Base-by-base conservation (phyloP, 768 basidiomycete genomes). In the Daedaleopsis nitida region DNA sequence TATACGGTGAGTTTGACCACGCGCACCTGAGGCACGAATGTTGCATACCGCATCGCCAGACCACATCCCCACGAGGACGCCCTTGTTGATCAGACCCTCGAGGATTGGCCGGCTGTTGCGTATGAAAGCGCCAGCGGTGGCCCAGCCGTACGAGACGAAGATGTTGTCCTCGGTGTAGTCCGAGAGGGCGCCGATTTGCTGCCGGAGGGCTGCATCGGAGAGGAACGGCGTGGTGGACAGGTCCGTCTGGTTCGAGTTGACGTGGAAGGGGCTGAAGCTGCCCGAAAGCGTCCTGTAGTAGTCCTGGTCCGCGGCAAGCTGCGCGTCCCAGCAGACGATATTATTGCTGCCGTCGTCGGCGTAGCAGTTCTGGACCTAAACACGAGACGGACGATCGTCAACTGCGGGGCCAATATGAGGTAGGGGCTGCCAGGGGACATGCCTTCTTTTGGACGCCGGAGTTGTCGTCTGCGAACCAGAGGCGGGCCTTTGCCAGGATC, bases 121-220 rank as follows among this genome's bases (percentile, higher is more conserved):
- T 82, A 86, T 85, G 83, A 83, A 86, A 63, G 86, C 85, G 9
- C 81, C 82, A 5, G 78, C 80, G 9, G 53, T 51, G 0, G 79
- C 76, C 59, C 83, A 83, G 55, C 81, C 80, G 38, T 57, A 55
- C 59, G 81, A 83, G 11, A 85, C 80, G 8, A 69, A 55, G 37
- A 56, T n/a, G 66, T 74, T 84, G 1, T 75, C 72, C 54, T 75
- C 69, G 39, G 69, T 37, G 80, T 82, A 84, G 1, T 66, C 71
- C 4, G 63, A 63, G 59, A 81, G 75, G 0, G 80, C 78, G 14
- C 83, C 82, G 43, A 82, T 80, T 58, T 69, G 72, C 2, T 70
- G 61, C 34, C 64, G 69, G 64, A 59, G 68, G 67, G 59, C 69
- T 72, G 37, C 75, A 55, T 21, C 51, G 12, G 55, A 65, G 9